These are phyloP conservation scores for Macroventuria anomochaeta DNA, from an alignment of 2,329 filamentous ascomycete species.

Conservation along the genomic window DNA sequence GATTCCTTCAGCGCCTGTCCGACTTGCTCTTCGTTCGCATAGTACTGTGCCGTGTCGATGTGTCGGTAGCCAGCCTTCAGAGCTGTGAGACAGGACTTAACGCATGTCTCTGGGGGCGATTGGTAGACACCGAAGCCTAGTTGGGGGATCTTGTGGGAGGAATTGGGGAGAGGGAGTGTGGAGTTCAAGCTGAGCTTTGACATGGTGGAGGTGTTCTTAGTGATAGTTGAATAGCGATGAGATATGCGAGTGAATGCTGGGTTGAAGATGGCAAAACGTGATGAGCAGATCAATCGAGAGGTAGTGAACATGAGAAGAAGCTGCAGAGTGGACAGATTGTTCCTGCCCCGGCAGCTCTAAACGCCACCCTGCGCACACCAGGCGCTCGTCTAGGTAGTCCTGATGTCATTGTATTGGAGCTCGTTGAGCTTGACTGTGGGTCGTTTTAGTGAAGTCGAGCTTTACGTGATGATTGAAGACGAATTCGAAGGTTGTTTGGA, in stretches of 20 bases:
- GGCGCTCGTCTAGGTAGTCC: conserved; percentile 15
- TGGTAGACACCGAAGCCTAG: conserved; percentile 77
- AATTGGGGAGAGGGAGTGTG: conserved; percentile 59
- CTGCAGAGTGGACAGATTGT: conserved; percentile 4
- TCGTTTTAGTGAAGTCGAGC: background rate
- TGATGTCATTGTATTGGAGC: conserved; percentile 19
- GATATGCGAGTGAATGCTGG: conserved; percentile 9
- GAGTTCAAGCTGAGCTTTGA: conserved; percentile 53
- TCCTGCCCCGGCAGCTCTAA: conserved; percentile 10
- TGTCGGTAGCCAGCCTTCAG: conserved; percentile 66
- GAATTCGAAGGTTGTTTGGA: too few relatives aligned
- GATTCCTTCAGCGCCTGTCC: conserved; percentile 67
- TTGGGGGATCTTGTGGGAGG: conserved; percentile 63
- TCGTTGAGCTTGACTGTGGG: conserved; percentile 4
- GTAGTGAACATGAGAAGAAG: conserved; percentile 17
- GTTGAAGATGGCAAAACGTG: conserved; percentile 7
- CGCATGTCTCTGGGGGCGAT: conserved; percentile 62
- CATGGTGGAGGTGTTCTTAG: conserved; percentile 21
- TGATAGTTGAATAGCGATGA: conserved; percentile 9
- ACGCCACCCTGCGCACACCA: conserved; percentile 10
- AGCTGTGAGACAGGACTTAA: conserved; percentile 64
- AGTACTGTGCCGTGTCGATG: conserved; percentile 73
- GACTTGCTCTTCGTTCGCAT: conserved; percentile 72
- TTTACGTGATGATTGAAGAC: background rate
- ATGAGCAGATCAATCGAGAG: conserved; percentile 5